Evolutionary conservation across 2,329 filamentous ascomycete genomes (phyloP).

Genomic region (Xylariaceae sp.): DNA sequence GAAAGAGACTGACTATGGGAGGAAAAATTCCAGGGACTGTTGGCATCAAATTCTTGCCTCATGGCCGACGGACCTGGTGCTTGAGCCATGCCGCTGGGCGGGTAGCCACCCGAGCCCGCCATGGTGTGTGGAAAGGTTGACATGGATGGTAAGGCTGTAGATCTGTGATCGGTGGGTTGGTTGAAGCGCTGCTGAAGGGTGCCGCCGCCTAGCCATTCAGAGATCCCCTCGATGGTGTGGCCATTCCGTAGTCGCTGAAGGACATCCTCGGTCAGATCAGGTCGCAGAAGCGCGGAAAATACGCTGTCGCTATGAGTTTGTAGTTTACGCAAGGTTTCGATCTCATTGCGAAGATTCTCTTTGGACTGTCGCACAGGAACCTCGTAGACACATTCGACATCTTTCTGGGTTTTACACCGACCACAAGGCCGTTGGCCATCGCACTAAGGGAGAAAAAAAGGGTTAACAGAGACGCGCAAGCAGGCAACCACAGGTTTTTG

Average conservation of each 20-base stretch:
- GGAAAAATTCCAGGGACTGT: conserved; percentile 48
- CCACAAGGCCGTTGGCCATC: conserved; percentile 55
- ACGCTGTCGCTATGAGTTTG: conserved; percentile 54
- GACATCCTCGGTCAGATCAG: conserved; percentile 52
- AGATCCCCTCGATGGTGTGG: conserved; percentile 52
- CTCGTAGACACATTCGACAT: conserved; percentile 57
- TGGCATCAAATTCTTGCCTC: conserved; percentile 39
- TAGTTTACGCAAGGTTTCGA: conserved; percentile 52
- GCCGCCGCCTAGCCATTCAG: conserved; percentile 47
- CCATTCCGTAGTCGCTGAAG: conserved; percentile 50
- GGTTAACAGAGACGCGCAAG: background rate
- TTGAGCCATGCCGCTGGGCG: conserved; percentile 32
- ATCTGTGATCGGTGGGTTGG: conserved; percentile 24
- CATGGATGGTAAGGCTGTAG: conserved; percentile 27
- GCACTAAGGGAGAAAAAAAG: conserved; percentile 37
- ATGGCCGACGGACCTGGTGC: conserved; percentile 29
- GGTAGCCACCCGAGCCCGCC: conserved; percentile 21
- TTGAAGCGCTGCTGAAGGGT: conserved; percentile 29
- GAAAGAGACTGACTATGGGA: conserved; percentile 44
- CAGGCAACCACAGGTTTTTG: background rate
- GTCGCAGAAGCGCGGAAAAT: conserved; percentile 49
- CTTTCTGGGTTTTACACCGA: conserved; percentile 52
- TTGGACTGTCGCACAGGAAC: conserved; percentile 61
- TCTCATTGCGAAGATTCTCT: conserved; percentile 56
- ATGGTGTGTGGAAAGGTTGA: conserved; percentile 21